Base-by-base conservation (phyloP, 306 rosid genomes). In the Amphicarpaea edgeworthii region DNA sequence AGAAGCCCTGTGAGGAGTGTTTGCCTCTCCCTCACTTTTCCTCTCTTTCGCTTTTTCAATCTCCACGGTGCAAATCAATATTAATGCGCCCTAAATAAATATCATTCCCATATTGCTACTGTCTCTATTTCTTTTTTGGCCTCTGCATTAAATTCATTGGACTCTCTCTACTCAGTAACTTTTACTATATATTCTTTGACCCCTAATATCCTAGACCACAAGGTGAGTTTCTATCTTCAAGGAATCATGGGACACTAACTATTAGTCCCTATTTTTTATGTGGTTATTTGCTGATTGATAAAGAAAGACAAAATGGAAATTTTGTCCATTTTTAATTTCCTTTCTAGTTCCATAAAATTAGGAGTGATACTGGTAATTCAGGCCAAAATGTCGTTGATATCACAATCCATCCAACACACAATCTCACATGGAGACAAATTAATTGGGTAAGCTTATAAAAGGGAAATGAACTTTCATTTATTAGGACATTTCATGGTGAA, bases 1-100 rank as follows among this genome's bases (percentile, higher is more conserved):
- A n/a, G n/a, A n/a, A 14, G 20, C 59, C 59, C 76, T 49, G 45
- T 17, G n/a, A 37, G 72, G 30, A 38, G 49, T 75, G 41, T 74
- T 34, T 79, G 84, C n/a, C n/a, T 61, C 77, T 75, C 53, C 21
- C 5, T 21, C 16, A 76, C 34, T 61, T 62, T 70, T 81, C 41
- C n/a, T n/a, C 28, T 81, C 28, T 70, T 75, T 81, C 6, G 17
- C 81, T 54, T 82, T 81, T 70, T 75, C 73, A 71, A 76, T 77
- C 70, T 70, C 50, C 57, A 32, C 53, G 14, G 54, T 76, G 70
- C 54, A 76, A 63, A 15, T 21, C 14, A 49, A 82, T 69, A 26
- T n/a, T n/a, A n/a, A n/a, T n/a, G n/a, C n/a, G 78, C 12, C 20
- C 42, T 73, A 49, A 68, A 37, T 26, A 26, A n/a, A 1, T 75